Percentiles rank a stretch among this genome's conserved stretches.
Evolutionary conservation across 2,329 filamentous ascomycete species (phyloP).

Genomic region (Ceratocystis harringtonii): DNA sequence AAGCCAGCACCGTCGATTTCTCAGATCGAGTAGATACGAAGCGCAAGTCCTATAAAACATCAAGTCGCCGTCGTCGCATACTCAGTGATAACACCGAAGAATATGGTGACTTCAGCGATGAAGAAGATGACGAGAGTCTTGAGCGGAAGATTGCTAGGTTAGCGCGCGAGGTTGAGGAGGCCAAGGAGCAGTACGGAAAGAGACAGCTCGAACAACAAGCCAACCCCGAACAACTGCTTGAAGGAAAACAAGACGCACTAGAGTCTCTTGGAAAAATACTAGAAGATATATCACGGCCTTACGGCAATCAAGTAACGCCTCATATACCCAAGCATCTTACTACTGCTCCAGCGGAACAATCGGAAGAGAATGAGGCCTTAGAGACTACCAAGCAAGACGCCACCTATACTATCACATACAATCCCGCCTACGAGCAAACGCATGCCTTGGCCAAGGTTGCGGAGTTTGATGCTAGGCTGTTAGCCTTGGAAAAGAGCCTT

Average conservation of each 20-base stretch:
- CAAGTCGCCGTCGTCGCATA: slow-evolving; percentile 50
- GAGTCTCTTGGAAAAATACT: slow-evolving; percentile 56
- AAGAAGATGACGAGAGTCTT: slow-evolving; percentile 53
- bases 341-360: not conserved
- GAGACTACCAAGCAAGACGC: slow-evolving; percentile 24
- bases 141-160: slow-evolving; percentile 68
- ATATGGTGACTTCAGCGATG: slow-evolving; percentile 60
- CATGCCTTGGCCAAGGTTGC: slow-evolving; percentile 66
- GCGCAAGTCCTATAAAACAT: slow-evolving; percentile 67
- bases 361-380: slow-evolving; percentile 19
- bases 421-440: slow-evolving; percentile 48
- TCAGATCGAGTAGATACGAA: slow-evolving; percentile 76
- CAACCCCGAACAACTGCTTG: slow-evolving; percentile 27
- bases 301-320: slow-evolving; percentile 16
- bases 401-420: slow-evolving; percentile 51
- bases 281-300: slow-evolving; percentile 42
- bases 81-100: slow-evolving; percentile 49
- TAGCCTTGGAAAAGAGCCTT: slow-evolving; percentile 63
- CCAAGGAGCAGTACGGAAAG: slow-evolving; percentile 47
- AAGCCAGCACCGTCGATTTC: slow-evolving; percentile 69
- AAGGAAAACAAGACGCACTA: slow-evolving; percentile 40
- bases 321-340: not conserved
- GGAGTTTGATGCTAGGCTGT: slow-evolving; percentile 72
- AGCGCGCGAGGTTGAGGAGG: slow-evolving; percentile 65
- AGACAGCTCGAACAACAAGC: slow-evolving; percentile 34